These are phyloP conservation scores for Citeromyces hawaiiensis DNA, from an alignment of 1,139 yeast genomes.

Conservation along the genomic window DNA sequence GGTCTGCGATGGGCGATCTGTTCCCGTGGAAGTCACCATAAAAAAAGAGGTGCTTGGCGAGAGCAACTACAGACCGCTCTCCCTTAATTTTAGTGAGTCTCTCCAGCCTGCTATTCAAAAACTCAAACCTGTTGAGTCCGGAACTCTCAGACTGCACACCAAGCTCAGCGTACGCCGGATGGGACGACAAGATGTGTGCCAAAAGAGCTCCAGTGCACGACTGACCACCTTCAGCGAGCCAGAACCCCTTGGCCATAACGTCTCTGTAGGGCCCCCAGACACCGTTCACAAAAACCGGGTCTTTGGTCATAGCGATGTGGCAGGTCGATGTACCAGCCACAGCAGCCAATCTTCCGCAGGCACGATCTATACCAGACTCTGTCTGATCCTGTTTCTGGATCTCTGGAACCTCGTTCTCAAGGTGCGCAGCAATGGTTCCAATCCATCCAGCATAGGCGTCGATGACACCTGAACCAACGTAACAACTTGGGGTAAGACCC, in stretches of 20 bases:
- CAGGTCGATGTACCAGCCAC: constrained; percentile 98
- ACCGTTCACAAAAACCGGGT: constrained; percentile 85
- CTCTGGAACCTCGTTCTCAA: constrained; percentile 32
- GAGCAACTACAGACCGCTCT: constrained; percentile 60
- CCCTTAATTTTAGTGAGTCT: constrained; percentile 40
- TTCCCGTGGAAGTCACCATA: constrained; percentile 97
- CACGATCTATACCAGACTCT: constrained; percentile 35
- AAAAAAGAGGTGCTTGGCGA: constrained; percentile 77
- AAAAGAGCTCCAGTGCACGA: constrained; percentile 91
- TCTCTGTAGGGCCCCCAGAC: constrained; percentile 99
- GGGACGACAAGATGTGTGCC: constrained; percentile 81
- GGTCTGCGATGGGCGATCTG: constrained; percentile 93
- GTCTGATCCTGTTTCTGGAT: constrained; percentile 25
- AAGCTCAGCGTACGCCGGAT: constrained; percentile 74
- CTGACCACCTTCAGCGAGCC: constrained; percentile 99
- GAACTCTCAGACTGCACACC: constrained; percentile 35
- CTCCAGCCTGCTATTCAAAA: constrained; percentile 64
- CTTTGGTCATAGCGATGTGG: constrained; percentile 77
- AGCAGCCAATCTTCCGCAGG: constrained; percentile 85
- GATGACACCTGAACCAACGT: constrained; percentile 90
- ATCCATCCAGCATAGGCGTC: constrained; percentile 99
- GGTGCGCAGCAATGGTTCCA: constrained; percentile 91
- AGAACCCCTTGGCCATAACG: constrained; percentile 74
- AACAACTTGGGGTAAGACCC: constrained; percentile 68
- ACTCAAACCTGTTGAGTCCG: constrained; percentile 68